A percentile compares a stretch with the other conserved stretches of the same genome.
These are phyloP conservation scores for Tuber borchii DNA, from an alignment of 495 filamentous ascomycete species.

Conservation along the genomic window DNA sequence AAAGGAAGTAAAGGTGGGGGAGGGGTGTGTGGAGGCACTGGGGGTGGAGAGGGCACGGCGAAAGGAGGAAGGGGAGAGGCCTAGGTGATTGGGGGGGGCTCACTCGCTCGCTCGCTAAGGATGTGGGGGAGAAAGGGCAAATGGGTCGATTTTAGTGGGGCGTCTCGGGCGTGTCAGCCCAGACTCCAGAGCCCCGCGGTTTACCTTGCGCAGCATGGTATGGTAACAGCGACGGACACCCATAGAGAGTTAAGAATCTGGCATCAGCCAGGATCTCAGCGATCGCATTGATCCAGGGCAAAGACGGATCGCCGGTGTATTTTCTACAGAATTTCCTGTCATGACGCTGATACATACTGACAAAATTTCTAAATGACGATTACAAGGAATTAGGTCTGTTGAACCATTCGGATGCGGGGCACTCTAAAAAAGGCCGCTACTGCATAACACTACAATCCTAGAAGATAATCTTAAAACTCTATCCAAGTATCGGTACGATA, in stretches of 20 bases:
- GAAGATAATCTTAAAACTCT: neutral
- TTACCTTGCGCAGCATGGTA: constrained; percentile 23
- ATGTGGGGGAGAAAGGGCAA: constrained; percentile 14
- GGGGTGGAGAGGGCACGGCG: constrained; percentile 4
- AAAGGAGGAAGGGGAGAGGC: neutral
- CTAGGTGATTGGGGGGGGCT: constrained; percentile 4
- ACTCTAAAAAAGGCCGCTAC: neutral
- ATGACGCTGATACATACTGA: neutral
- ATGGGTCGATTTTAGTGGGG: constrained; percentile 9
- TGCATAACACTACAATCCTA: neutral
- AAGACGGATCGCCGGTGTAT: neutral
- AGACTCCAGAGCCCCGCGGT: constrained; percentile 5
- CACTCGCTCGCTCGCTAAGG: neutral
- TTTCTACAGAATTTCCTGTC: neutral
- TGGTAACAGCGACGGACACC: neutral
- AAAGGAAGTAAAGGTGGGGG: constrained; percentile 10
- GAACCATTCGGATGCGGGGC: neutral
- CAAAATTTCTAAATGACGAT: neutral
- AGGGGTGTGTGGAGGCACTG: neutral
- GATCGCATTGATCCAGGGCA: neutral
- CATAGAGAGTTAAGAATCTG: neutral
- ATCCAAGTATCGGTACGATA: neutral
- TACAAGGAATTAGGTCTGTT: neutral
- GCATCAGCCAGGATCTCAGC: neutral
- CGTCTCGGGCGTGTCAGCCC: constrained; percentile 11